Percentiles rank a stretch among this genome's conserved stretches.
phyloP scores from a whole-genome alignment of 257 asterid genomes.

The Buddleja alternifolia region DNA sequence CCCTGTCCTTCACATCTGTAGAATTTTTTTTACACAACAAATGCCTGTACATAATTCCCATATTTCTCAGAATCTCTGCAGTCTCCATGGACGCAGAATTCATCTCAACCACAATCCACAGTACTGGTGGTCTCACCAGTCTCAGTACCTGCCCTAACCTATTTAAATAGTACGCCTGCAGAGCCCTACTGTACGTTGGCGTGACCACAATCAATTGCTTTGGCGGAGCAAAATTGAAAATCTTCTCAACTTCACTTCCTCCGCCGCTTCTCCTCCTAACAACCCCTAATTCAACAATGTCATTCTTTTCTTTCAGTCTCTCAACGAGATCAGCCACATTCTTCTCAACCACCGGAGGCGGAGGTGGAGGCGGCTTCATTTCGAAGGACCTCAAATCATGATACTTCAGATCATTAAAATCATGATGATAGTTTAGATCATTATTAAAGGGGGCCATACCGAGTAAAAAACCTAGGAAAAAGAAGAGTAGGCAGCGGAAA shows the following conservation, averaged over 20 bases:
- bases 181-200: conserved; percentile 71
- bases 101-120: conserved; percentile 99
- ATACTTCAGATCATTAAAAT: conserved; percentile 44
- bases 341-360: conserved; percentile 30
- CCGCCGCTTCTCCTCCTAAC: conserved; percentile 31
- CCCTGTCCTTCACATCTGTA: conserved; percentile 70
- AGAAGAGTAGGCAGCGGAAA: conserved; percentile 63
- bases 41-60: conserved; percentile 81
- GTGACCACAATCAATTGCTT: conserved; percentile 83
- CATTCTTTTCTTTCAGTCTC: conserved; percentile 33
- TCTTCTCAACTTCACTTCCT: conserved; percentile 33
- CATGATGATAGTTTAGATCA: conserved; percentile 43
- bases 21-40: conserved; percentile 68
- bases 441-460: conserved; percentile 73
- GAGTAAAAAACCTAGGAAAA: conserved; percentile 75
- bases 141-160: conserved; percentile 86
- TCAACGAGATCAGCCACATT: conserved; percentile 39
- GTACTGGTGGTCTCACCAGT: conserved; percentile 68
- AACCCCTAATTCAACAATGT: conserved; percentile 45
- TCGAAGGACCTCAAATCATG: conserved; percentile 45
- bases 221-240: conserved; percentile 44
- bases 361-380: too few species aligned
- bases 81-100: conserved; percentile 75
- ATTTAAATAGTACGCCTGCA: conserved; percentile 77
- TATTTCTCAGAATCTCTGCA: conserved; percentile 75